These are phyloP conservation scores for Fragaria nilgerrensis DNA, from an alignment of 306 rosid species.

Conservation along the genomic window DNA sequence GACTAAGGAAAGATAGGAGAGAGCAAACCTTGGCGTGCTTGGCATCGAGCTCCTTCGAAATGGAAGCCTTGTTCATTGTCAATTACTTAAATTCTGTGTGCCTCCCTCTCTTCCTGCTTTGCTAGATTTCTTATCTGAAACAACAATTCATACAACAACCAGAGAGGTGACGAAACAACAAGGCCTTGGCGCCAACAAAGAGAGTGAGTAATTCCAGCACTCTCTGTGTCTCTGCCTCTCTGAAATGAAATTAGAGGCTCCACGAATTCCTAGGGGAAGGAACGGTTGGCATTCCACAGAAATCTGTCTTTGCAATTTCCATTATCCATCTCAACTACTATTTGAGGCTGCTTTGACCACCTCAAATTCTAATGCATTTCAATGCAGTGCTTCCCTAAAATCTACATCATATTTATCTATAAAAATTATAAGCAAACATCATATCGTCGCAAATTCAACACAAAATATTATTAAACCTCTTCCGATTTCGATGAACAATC, in stretches of 20 bases:
- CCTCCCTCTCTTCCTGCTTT: conserved; percentile 9
- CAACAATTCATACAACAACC: background rate
- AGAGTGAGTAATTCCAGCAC: background rate
- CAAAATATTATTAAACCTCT: background rate
- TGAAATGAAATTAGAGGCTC: conserved; percentile 22
- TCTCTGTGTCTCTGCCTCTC: background rate
- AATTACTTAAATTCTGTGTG: conserved; percentile 11
- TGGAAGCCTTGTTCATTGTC: conserved; percentile 74
- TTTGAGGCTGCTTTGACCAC: background rate
- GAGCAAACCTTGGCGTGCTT: conserved; percentile 60
- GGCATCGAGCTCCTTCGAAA: conserved; percentile 85
- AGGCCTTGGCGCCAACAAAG: background rate
- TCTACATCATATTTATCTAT: background rate
- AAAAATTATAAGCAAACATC: background rate
- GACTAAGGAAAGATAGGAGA: background rate
- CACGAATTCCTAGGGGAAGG: conserved; percentile 33
- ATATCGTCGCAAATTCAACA: background rate
- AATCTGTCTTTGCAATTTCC: conserved; percentile 18
- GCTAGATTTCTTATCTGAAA: background rate
- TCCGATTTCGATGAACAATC: background rate
- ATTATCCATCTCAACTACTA: background rate
- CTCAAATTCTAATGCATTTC: background rate
- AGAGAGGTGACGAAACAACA: background rate
- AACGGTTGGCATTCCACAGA: conserved; percentile 32
- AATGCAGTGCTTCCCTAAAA: too few relatives aligned